Evolutionary conservation across 345 rosid genomes (phyloP).

Genomic region (Combretum micranthum): DNA sequence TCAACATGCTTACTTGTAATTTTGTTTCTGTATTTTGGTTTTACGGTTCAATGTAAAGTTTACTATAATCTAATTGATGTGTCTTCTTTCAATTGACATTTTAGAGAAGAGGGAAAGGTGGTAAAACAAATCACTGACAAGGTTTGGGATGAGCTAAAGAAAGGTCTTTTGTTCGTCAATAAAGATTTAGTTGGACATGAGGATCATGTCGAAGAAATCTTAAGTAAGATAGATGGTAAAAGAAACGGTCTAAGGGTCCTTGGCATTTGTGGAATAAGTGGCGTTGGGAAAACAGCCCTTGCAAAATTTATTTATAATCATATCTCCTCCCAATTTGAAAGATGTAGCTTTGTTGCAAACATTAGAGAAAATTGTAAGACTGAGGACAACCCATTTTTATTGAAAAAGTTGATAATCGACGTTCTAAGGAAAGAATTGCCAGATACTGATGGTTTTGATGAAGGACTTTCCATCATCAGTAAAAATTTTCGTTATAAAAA

Average conservation of each 20-base stretch:
- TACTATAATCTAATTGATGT: too few species aligned
- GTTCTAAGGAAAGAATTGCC: neutral
- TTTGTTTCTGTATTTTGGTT: too few species aligned
- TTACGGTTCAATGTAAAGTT: too few species aligned
- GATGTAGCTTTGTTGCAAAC: constrained; percentile 4
- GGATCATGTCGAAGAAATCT: neutral
- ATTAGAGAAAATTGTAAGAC: neutral
- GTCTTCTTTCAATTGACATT: too few species aligned
- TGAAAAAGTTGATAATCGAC: neutral
- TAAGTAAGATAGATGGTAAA: neutral
- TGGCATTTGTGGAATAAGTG: constrained; percentile 1
- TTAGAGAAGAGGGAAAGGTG: neutral
- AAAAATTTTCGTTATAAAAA: too few species aligned
- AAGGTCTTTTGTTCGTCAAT: neutral
- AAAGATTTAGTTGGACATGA: constrained; percentile 7
- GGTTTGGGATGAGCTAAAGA: neutral
- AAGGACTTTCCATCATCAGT: neutral
- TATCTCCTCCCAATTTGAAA: neutral
- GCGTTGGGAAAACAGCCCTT: constrained; percentile 7
- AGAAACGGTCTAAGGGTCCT: neutral
- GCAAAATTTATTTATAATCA: neutral
- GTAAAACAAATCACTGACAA: neutral
- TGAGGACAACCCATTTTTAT: neutral
- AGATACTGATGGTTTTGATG: neutral
- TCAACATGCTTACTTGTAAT: too few species aligned